phyloP scores from a whole-genome alignment of 2,329 filamentous ascomycete genomes.

The Penicillium thymicola region DNA sequence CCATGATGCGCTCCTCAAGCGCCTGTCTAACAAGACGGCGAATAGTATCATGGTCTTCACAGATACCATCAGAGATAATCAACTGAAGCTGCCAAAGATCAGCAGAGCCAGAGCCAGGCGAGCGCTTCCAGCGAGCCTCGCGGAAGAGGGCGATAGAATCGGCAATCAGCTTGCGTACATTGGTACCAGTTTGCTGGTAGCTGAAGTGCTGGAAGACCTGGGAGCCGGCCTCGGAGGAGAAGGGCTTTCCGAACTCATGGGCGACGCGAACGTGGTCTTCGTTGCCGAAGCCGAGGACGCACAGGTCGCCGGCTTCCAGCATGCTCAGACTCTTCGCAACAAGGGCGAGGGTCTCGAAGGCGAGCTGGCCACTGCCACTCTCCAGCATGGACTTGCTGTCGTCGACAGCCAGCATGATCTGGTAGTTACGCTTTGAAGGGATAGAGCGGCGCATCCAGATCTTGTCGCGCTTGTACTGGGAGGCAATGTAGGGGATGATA shows the following conservation, averaged over 20 bases:
- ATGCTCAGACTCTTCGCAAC: conserved; percentile 82
- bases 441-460: conserved; percentile 97
- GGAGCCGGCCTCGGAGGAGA: conserved; percentile 77
- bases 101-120: conserved; percentile 48
- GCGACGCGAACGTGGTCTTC: conserved; percentile 70
- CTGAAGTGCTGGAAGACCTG: conserved; percentile 78
- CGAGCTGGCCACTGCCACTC: conserved; percentile 69
- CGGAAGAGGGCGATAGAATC: conserved; percentile 79
- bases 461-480: conserved; percentile 97
- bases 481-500: conserved; percentile 99
- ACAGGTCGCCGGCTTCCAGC: conserved; percentile 93
- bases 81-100: conserved; percentile 95
- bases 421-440: conserved; percentile 90
- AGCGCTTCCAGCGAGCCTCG: conserved; percentile 63
- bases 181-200: conserved; percentile 81
- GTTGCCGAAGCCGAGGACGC: conserved; percentile 83
- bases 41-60: conserved; percentile 82
- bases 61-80: conserved; percentile 90
- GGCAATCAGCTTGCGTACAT: conserved; percentile 74
- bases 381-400: conserved; percentile 94
- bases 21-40: conserved; percentile 79
- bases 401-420: conserved; percentile 96
- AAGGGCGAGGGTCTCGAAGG: conserved; percentile 91
- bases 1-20: conserved; percentile 91
- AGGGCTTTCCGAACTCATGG: conserved; percentile 79